These are phyloP conservation scores for Raffaelea arxii DNA, from an alignment of 2,329 filamentous ascomycete species.

Conservation along the genomic window DNA sequence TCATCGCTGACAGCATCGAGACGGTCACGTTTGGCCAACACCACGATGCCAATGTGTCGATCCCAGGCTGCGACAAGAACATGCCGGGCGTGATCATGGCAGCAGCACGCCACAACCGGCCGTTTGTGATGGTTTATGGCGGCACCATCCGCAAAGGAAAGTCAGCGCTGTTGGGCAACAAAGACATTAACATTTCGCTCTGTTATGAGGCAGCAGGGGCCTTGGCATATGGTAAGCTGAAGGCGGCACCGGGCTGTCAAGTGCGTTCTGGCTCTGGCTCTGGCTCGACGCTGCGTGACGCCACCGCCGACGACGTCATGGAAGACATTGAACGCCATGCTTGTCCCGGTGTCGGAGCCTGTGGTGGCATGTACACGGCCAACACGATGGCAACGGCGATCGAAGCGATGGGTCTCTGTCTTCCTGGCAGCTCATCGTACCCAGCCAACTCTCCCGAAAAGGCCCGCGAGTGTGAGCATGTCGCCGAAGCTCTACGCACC, in stretches of 20 bases:
- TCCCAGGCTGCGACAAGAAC: slow-evolving; percentile 95
- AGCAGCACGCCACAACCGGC: slow-evolving; percentile 81
- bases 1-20: slow-evolving; percentile 92
- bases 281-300: too few species aligned
- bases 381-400: slow-evolving; percentile 91
- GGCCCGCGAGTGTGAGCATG: slow-evolving; percentile 76
- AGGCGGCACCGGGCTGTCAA: slow-evolving; percentile 41
- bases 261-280: too few species aligned
- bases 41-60: slow-evolving; percentile 87
- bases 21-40: slow-evolving; percentile 86
- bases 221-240: slow-evolving; percentile 66
- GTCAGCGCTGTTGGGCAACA: slow-evolving; percentile 62
- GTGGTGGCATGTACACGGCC: slow-evolving; percentile 80
- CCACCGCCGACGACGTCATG: slow-evolving; percentile 68
- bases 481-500: slow-evolving; percentile 64
- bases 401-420: slow-evolving; percentile 74
- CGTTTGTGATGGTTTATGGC: slow-evolving; percentile 92
- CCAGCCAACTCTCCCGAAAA: slow-evolving; percentile 76
- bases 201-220: slow-evolving; percentile 85
- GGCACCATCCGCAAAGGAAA: slow-evolving; percentile 86
- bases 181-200: slow-evolving; percentile 76
- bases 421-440: slow-evolving; percentile 77
- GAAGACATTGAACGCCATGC: slow-evolving; percentile 72
- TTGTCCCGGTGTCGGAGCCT: slow-evolving; percentile 66
- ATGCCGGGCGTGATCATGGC: slow-evolving; percentile 93